Percentiles rank a stretch among this genome's conserved stretches.
Evolutionary conservation across 257 asterid genomes (phyloP).

Genomic region (Schizonepeta tenuifolia): DNA sequence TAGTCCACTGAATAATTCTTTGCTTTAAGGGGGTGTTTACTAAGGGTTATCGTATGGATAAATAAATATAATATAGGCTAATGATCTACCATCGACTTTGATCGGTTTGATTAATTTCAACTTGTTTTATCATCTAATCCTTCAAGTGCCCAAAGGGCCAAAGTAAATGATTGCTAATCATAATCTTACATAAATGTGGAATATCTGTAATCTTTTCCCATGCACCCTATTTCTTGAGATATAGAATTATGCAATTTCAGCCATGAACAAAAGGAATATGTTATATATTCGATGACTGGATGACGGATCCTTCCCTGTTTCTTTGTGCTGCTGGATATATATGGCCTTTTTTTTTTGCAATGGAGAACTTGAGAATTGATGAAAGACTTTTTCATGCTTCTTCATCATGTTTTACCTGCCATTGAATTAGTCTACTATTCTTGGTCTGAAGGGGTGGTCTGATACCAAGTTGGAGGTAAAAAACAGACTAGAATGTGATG

Average conservation of each 20-base stretch:
- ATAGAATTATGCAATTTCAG: not conserved
- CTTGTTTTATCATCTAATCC: too few species aligned
- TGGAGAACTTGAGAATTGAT: not conserved
- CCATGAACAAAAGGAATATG: not conserved
- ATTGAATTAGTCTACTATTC: not conserved
- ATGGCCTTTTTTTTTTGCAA: not conserved
- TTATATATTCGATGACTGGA: not conserved
- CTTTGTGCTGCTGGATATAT: not conserved
- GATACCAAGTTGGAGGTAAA: not conserved
- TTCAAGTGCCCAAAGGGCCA: too few species aligned
- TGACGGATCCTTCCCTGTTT: too few species aligned
- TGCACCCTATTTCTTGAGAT: slow-evolving; percentile 12
- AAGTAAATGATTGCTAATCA: too few species aligned
- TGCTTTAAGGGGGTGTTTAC: not conserved
- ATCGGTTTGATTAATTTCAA: too few species aligned
- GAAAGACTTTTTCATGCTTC: not conserved
- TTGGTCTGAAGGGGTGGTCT: not conserved
- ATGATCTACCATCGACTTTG: too few species aligned
- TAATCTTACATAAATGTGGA: not conserved
- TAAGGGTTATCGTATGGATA: too few species aligned
- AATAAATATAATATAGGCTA: too few species aligned
- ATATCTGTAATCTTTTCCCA: not conserved
- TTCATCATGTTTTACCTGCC: not conserved
- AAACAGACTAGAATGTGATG: not conserved
- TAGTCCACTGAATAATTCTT: slow-evolving; percentile 32